Conservation (phyloP, 805 yeast genomes). For the Saturnispora serradocipensis region DNA sequence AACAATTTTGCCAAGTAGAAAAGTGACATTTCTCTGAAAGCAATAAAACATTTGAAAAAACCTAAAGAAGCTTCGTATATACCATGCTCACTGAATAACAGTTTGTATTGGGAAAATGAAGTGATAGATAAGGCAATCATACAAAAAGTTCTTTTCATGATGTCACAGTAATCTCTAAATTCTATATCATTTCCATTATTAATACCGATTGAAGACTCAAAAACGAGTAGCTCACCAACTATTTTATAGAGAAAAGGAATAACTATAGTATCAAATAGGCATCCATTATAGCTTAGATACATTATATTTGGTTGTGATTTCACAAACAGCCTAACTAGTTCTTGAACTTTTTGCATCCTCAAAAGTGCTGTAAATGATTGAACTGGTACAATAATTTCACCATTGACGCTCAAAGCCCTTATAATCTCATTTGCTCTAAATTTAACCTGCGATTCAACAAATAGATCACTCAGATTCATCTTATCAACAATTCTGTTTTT, state of each 20-base stretch:
- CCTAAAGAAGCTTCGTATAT: conserved; percentile 20
- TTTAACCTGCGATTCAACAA: not conserved
- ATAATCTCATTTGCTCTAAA: conserved; percentile 13
- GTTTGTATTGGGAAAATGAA: conserved; percentile 19
- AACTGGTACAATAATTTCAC: conserved; percentile 3
- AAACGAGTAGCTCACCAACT: conserved; percentile 19
- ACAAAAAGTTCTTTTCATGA: conserved; percentile 21
- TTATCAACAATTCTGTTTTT: conserved; percentile 20
- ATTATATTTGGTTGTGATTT: conserved; percentile 15
- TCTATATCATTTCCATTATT: conserved; percentile 8
- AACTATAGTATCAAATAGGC: conserved; percentile 19
- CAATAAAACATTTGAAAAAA: conserved; percentile 19
- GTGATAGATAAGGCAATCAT: conserved; percentile 21
- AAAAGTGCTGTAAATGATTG: conserved; percentile 17
- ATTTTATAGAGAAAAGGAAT: conserved; percentile 19
- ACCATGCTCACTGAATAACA: conserved; percentile 21
- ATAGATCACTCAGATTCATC: conserved; percentile 8
- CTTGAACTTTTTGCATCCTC: conserved; percentile 14
- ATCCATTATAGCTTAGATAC: conserved; percentile 17
- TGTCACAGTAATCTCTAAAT: conserved; percentile 14
- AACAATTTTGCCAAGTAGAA: conserved; percentile 16
- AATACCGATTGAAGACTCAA: conserved; percentile 12
- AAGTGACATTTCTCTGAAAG: conserved; percentile 21
- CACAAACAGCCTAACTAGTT: conserved; percentile 21
- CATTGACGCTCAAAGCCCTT: conserved; percentile 13